Conservation (phyloP, 1,284 basidiomycete species). For the Puccinia hordei region DNA sequence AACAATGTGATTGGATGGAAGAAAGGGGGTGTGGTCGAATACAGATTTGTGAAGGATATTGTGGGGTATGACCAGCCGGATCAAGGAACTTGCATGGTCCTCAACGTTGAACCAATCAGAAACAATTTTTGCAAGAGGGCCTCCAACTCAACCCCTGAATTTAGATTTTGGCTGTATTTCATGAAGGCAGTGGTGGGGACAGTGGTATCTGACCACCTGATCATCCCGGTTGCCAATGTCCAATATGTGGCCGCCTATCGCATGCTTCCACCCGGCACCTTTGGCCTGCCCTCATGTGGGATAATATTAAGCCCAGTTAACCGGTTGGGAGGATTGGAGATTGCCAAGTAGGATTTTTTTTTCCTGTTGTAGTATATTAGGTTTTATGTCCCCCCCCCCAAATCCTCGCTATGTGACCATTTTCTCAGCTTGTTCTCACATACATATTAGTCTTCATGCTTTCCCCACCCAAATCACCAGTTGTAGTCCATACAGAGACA, state of each 20-base stretch:
- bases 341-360: not conserved
- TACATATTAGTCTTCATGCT: no score
- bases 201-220: not conserved
- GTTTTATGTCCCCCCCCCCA: no score
- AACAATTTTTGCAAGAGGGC: not conserved
- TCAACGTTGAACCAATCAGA: not conserved
- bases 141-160: not conserved
- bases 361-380: no score
- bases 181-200: not conserved
- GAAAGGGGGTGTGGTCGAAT: not conserved
- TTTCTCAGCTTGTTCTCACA: no score
- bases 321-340: not conserved
- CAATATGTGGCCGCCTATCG: constrained; percentile 13
- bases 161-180: not conserved
- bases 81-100: not conserved
- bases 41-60: not conserved
- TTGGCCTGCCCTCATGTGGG: not conserved
- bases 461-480: no score
- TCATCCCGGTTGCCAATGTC: not conserved
- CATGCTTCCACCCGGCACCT: constrained; percentile 6
- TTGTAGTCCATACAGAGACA: no score
- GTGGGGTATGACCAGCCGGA: not conserved
- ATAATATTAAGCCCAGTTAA: not conserved
- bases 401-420: no score
- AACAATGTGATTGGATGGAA: constrained; percentile 1